Percentiles rank a stretch among this genome's conserved stretches.
Conservation (phyloP, 345 rosid species). For the Combretum micranthum region DNA sequence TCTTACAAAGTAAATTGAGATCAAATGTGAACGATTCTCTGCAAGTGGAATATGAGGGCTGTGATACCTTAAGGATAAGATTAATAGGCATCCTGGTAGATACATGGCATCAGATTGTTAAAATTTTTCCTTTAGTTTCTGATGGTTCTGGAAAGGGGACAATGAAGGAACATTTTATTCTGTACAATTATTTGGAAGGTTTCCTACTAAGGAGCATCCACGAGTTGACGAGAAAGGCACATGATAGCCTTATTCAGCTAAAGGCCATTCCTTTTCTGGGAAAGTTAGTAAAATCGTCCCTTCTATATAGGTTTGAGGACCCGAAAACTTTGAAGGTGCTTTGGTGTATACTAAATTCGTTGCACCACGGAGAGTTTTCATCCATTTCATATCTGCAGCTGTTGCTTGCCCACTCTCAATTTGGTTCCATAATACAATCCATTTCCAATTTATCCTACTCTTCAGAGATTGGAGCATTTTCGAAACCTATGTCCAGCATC, state of each 20-base stretch:
- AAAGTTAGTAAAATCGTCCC: slow-evolving; percentile 52
- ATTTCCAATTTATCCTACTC: slow-evolving; percentile 20
- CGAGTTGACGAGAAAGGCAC: slow-evolving; percentile 40
- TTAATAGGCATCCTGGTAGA: slow-evolving; percentile 46
- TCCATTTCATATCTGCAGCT: slow-evolving; percentile 49
- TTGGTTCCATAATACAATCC: slow-evolving; percentile 47
- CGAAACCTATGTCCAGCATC: slow-evolving; percentile 71
- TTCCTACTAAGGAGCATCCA: slow-evolving; percentile 58
- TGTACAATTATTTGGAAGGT: slow-evolving; percentile 51
- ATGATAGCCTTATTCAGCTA: slow-evolving; percentile 39
- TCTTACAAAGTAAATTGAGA: slow-evolving; percentile 22
- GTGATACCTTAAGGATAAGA: slow-evolving; percentile 31
- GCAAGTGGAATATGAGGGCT: slow-evolving; percentile 22
- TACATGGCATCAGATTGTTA: slow-evolving; percentile 59
- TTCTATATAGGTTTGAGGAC: slow-evolving; percentile 75
- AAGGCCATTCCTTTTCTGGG: slow-evolving; percentile 64
- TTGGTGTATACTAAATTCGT: slow-evolving; percentile 33
- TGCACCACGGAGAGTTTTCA: slow-evolving; percentile 52
- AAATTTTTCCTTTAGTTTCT: slow-evolving; percentile 30
- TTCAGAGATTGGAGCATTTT: slow-evolving; percentile 43
- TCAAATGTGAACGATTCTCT: slow-evolving; percentile 15
- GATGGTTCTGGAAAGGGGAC: slow-evolving; percentile 20
- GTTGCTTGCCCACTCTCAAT: slow-evolving; percentile 79
- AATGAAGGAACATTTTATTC: slow-evolving; percentile 21
- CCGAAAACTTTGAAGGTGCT: slow-evolving; percentile 50